Conservation (phyloP, 805 yeast genomes). For the Wickerhamiella brachini region DNA sequence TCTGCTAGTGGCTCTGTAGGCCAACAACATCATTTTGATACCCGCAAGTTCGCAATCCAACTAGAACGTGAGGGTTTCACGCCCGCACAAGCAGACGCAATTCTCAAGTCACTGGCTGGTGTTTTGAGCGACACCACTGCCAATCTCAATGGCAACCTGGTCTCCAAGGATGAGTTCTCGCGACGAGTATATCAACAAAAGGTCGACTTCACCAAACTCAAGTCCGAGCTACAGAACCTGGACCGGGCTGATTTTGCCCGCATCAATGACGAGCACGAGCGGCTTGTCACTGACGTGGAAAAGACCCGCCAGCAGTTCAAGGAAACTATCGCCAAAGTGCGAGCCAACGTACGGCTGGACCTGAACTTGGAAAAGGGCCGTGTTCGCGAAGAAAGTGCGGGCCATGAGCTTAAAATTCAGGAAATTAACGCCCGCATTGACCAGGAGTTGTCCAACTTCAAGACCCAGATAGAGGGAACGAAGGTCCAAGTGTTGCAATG, state of each 20-base stretch:
- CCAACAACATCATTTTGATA: slow-evolving; percentile 42
- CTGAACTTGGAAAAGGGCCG: slow-evolving; percentile 89
- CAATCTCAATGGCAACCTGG: slow-evolving; percentile 60
- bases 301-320: slow-evolving; percentile 69
- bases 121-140: slow-evolving; percentile 73
- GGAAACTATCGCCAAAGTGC: slow-evolving; percentile 82
- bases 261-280: slow-evolving; percentile 75
- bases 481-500: slow-evolving; percentile 97
- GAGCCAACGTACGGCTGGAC: slow-evolving; percentile 83
- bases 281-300: slow-evolving; percentile 70
- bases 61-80: slow-evolving; percentile 60
- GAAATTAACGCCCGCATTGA: slow-evolving; percentile 92
- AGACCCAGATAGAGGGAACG: slow-evolving; percentile 86
- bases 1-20: not conserved
- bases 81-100: slow-evolving; percentile 63
- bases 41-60: slow-evolving; percentile 56
- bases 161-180: slow-evolving; percentile 71
- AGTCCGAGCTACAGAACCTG: slow-evolving; percentile 79
- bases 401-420: slow-evolving; percentile 83
- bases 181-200: slow-evolving; percentile 88
- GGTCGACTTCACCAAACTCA: slow-evolving; percentile 88
- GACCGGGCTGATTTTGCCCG: slow-evolving; percentile 77
- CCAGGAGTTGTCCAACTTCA: slow-evolving; percentile 88
- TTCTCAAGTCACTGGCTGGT: slow-evolving; percentile 55
- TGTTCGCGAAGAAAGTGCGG: slow-evolving; percentile 84